Evolutionary conservation across 2,329 filamentous ascomycete genomes (phyloP).

Genomic region (Xylariales sp.): DNA sequence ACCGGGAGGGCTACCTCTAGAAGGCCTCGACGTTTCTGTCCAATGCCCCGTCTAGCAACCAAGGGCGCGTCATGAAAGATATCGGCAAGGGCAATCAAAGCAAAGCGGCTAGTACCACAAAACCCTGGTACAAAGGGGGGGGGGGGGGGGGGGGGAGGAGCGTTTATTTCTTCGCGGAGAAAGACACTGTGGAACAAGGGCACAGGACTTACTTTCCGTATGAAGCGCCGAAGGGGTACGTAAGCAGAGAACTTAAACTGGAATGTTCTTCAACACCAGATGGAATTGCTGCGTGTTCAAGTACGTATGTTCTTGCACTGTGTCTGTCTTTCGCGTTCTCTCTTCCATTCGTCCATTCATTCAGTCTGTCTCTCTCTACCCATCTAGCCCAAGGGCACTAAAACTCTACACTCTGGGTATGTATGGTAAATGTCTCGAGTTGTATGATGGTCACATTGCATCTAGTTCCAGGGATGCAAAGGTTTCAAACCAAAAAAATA

Average conservation of each 20-base stretch:
- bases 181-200: not conserved
- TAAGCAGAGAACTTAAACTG: too few relatives aligned
- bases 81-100: not conserved
- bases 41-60: not conserved
- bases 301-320: not conserved
- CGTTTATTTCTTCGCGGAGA: not conserved
- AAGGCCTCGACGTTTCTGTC: too few relatives aligned
- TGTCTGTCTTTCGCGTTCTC: not conserved
- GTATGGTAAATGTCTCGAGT: not conserved
- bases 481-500: constrained; percentile 5
- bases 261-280: too few relatives aligned
- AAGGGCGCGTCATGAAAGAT: not conserved
- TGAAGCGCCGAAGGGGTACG: too few relatives aligned
- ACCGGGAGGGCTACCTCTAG: too few relatives aligned
- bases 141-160: not conserved
- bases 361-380: not conserved
- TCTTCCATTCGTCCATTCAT: not conserved
- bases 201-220: too few relatives aligned
- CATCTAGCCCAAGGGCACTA: not conserved
- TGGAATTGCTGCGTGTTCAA: too few relatives aligned
- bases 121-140: too few relatives aligned
- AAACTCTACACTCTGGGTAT: not conserved
- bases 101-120: not conserved
- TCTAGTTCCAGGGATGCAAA: not conserved
- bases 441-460: not conserved